phyloP scores from a whole-genome alignment of 2,329 filamentous ascomycete genomes.

The Sarocladiaceae sp. region DNA sequence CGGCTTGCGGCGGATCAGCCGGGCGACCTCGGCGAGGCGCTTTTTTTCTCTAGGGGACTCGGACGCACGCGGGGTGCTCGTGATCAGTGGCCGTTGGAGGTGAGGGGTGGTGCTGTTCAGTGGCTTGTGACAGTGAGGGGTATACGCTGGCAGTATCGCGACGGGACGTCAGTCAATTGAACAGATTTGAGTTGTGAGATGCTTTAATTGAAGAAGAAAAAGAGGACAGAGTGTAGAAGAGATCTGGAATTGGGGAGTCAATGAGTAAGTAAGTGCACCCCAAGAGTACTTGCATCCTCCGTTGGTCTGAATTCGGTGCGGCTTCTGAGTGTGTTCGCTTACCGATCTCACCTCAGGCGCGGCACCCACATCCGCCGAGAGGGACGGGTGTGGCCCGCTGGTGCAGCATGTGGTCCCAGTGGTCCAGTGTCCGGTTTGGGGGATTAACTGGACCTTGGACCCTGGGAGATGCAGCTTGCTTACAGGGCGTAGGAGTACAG shows the following conservation, averaged over 20 bases:
- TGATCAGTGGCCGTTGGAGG: background rate
- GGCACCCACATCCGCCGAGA: slow-evolving; percentile 5
- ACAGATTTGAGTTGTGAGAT: background rate
- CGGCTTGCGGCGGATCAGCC: background rate
- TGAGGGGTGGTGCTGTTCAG: background rate
- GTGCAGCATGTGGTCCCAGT: no score
- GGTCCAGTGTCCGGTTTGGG: no score
- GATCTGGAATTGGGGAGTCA: no score
- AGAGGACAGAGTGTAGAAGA: no score
- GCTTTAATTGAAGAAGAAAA: background rate
- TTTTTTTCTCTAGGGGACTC: background rate
- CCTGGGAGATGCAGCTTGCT: no score
- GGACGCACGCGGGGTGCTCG: background rate
- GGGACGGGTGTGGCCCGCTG: background rate
- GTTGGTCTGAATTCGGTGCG: background rate
- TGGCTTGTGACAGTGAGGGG: slow-evolving; percentile 6
- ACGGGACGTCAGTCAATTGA: background rate
- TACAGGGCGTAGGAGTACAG: no score
- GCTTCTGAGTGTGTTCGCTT: slow-evolving; percentile 2
- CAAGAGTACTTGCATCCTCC: background rate
- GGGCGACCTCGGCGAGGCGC: slow-evolving; percentile 7
- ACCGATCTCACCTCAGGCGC: slow-evolving; percentile 8
- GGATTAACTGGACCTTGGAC: no score
- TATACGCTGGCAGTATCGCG: background rate
- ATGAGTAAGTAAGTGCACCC: no score